Percentiles rank a stretch among this genome's conserved stretches.
phyloP scores from a whole-genome alignment of 176 grass and related monocot genomes.

The Zea luxurians region DNA sequence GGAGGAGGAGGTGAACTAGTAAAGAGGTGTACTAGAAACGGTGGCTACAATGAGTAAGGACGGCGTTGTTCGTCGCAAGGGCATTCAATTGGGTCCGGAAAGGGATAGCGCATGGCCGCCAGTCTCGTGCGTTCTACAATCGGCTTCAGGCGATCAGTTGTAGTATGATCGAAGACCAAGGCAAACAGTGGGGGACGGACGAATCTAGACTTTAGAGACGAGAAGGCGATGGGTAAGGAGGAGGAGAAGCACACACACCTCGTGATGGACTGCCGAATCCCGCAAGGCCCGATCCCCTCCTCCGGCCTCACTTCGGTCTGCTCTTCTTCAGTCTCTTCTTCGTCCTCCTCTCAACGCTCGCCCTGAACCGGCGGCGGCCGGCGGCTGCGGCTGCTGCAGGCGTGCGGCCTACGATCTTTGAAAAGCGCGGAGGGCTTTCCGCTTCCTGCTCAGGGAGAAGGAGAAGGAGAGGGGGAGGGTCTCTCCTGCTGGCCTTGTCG shows the following conservation, averaged over 20 bases:
- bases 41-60: conserved; percentile 31
- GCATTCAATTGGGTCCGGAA: conserved; percentile 28
- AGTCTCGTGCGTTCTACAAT: not conserved
- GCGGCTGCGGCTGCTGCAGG: not conserved
- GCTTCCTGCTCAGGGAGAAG: not conserved
- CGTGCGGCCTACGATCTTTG: conserved; percentile 22
- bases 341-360: not conserved
- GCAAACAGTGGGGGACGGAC: too few species aligned
- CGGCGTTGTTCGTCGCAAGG: conserved; percentile 31
- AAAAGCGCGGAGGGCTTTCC: not conserved
- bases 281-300: not conserved
- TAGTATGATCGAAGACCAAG: too few species aligned
- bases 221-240: not conserved
- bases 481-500: conserved; percentile 7
- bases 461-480: not conserved
- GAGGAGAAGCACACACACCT: not conserved
- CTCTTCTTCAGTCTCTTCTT: not conserved
- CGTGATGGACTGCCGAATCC: not conserved
- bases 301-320: not conserved
- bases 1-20: conserved; percentile 19
- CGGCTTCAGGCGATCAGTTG: too few species aligned
- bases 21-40: conserved; percentile 27
- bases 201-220: conserved; percentile 32
- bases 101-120: conserved; percentile 15
- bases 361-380: not conserved